phyloP scores from a whole-genome alignment of 176 grass and related monocot species.

The Carex myosuroides region DNA sequence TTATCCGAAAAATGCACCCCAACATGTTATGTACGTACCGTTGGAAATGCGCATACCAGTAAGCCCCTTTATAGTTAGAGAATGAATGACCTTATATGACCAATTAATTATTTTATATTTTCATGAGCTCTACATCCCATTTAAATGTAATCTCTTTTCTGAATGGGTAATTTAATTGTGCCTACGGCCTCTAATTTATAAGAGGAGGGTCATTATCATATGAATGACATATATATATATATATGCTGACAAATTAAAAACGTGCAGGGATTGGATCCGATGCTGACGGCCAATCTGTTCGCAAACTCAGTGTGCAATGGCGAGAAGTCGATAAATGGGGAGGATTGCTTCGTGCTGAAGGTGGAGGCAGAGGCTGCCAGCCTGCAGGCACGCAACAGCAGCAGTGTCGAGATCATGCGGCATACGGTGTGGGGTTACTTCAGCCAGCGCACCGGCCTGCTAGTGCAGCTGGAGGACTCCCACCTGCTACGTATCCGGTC shows the following conservation, averaged over 20 bases:
- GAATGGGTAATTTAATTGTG: too few species aligned
- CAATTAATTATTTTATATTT: too few species aligned
- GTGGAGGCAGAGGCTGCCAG: slow-evolving; percentile 73
- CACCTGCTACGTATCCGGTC: slow-evolving; percentile 87
- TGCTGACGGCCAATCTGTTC: slow-evolving; percentile 85
- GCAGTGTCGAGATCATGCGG: slow-evolving; percentile 83
- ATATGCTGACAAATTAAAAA: neutral
- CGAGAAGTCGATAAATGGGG: slow-evolving; percentile 54
- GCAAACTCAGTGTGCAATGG: slow-evolving; percentile 72
- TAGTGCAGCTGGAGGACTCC: slow-evolving; percentile 91
- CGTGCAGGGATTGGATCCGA: slow-evolving; percentile 72
- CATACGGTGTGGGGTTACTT: slow-evolving; percentile 97
- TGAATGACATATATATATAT: neutral
- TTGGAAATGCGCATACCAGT: too few species aligned
- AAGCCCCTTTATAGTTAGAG: too few species aligned
- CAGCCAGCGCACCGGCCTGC: slow-evolving; percentile 88
- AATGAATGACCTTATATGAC: too few species aligned
- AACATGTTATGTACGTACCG: too few species aligned
- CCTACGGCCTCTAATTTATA: too few species aligned
- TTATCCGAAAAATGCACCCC: too few species aligned
- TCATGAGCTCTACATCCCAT: too few species aligned
- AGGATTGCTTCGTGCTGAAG: slow-evolving; percentile 94
- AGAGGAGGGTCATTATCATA: neutral
- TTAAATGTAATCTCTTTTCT: too few species aligned
- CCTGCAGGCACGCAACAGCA: slow-evolving; percentile 72